Evolutionary conservation across 2,329 filamentous ascomycete genomes (phyloP).

Genomic region (Trichoderma hamatum): DNA sequence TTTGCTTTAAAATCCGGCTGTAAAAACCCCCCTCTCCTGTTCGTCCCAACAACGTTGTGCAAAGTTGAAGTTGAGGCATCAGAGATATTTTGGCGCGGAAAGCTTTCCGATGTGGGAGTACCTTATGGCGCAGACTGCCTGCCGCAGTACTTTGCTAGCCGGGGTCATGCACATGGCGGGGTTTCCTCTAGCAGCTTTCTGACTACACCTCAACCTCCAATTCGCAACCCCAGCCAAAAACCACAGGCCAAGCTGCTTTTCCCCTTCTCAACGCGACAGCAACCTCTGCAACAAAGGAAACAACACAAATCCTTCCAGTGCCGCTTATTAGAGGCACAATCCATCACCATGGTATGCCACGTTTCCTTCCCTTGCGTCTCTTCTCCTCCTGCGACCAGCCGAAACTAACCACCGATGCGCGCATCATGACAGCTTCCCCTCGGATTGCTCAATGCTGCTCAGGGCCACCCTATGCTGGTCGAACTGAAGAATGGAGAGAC

Average conservation of each 20-base stretch:
- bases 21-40: neutral
- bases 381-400: neutral
- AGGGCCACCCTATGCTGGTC: constrained; percentile 97
- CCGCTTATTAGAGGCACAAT: constrained; percentile 18
- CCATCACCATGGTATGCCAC: constrained; percentile 23
- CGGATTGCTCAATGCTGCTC: constrained; percentile 89
- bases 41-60: neutral
- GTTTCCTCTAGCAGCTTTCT: constrained; percentile 25
- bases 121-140: neutral
- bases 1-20: neutral
- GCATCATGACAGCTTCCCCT: constrained; percentile 59
- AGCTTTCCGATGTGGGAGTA: constrained; percentile 16
- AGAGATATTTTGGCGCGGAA: constrained; percentile 22
- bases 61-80: neutral
- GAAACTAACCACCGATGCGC: constrained; percentile 34
- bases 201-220: constrained; percentile 3
- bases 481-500: constrained; percentile 98
- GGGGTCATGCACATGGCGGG: constrained; percentile 38
- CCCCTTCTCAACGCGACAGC: constrained; percentile 4
- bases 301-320: neutral
- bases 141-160: constrained; percentile 27
- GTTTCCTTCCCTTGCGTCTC: neutral
- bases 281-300: neutral
- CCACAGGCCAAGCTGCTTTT: no score
- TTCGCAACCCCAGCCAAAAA: constrained; percentile 10